Evolutionary conservation across 345 rosid genomes (phyloP), one percentile per base, ranked within the genome.

Genomic region (Bruguiera sexangula): DNA sequence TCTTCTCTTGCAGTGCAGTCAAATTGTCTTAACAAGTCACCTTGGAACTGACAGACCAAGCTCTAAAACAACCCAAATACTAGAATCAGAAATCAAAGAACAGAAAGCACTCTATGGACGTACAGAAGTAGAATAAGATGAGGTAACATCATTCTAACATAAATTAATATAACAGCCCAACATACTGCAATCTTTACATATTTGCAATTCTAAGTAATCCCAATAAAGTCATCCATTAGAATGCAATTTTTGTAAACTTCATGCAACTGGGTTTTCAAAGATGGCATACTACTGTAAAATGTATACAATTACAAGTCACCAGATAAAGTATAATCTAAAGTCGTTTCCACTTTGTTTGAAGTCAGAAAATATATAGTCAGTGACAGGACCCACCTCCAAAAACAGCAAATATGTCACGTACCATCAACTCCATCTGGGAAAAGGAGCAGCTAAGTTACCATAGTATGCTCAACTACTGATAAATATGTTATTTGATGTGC

Each of bases 391-490:
- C 92, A 88, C 93, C 92, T 88, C 85, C 87, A 80, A 78, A 82
- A 82, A 84, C 87, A 74, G 93, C 94, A 77, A 46, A 84, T 66
- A 80, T 69, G 84, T 88, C 96, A 95, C 93, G 97, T 90, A 81
- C 83, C 97, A 89, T 91, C 95, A 77, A 82, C 75, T 88, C 88
- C 96, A 91, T 94, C 96, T 95, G 97, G 91, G 86, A 88, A 87
- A 90, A 89, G 89, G 81, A 92, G 81, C 85, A 90, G 70, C 77
- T 79, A 39, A 18, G 81, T 87, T 75, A 82, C 82, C 73, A 85
- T 55, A 29, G 57, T 72, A 30, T 76, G 60, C 73, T 70, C 60
- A 24, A 65, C 69, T 58, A 48, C 71, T 66, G 19, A 32, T 29
- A 72, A 59, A 78, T 71, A 64, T 55, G 62, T 69, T 18, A 72